Base-by-base conservation (phyloP, 192 early-diverging fungal genomes). In the Dissophora globulifera region DNA sequence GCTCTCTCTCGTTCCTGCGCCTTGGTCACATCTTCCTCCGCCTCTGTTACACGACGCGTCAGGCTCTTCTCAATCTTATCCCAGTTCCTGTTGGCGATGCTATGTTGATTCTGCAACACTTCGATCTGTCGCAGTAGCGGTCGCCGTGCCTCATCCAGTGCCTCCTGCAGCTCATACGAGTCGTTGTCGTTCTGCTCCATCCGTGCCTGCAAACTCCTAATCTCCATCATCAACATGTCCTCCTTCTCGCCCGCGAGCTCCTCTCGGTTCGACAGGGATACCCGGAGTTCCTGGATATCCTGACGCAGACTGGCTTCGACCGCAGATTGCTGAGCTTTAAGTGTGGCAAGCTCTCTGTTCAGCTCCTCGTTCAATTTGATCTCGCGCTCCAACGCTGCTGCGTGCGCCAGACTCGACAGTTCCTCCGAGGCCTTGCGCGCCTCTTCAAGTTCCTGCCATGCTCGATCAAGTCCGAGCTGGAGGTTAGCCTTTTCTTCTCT, bases 341-440 rank as follows among this genome's bases (percentile, higher is more conserved):
- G 71, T 2, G 76, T 56, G 12, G 63, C 68, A 11, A 79, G 19
- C 15, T 81, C 78, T 1, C 59, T 46, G 22, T 68, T 59, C 19
- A 85, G 51, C 32, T 81, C 81, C 43, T 82, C 81, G 42, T 83
- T 80, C 6, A 85, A 35, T 19, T 64, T 63, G 47, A 83, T 56
- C 57, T 85, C 84, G 22, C 80, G 82, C 22, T 85, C 84, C 32
- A 85, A 19, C 0, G 81, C 79, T 7, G 79, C 81, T 10, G 81
- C 67, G 31, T 81, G 82, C 1, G 70, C 67, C 41, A 65, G 70
- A 38, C 26, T 65, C 10, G 70, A 74, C 15, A 74, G 41, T 23
- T 74, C 70, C 0, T 53, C 56, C 3, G 70, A 74, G 2, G 62
- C 50, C 42, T 74, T 74, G 10, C 70, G 70, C 1, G 70, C 70